Percentiles rank a stretch among this genome's conserved stretches.
Evolutionary conservation across 2,329 filamentous ascomycete species (phyloP).

Genomic region (Colletotrichum echinochloae): DNA sequence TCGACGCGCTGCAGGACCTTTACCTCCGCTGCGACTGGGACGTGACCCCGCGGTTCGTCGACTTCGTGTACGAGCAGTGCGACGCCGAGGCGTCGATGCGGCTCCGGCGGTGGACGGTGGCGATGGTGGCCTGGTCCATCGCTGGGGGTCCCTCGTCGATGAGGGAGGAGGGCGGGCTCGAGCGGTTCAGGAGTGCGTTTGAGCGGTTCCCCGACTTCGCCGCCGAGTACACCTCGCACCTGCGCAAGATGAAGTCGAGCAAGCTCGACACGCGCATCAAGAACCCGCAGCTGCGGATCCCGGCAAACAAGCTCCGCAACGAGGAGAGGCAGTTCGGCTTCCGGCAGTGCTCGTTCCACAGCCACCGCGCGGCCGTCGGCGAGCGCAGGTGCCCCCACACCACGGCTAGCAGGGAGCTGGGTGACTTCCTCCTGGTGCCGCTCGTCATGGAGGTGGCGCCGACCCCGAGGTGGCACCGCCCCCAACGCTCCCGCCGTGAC

Average conservation of each 20-base stretch:
- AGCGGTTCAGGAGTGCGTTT: conserved; percentile 58
- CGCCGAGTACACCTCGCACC: conserved; percentile 64
- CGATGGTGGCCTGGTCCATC: conserved; percentile 70
- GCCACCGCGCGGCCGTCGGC: conserved; percentile 65
- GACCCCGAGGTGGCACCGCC: neutral
- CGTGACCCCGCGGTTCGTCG: conserved; percentile 63
- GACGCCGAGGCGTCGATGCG: conserved; percentile 62
- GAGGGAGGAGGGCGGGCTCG: conserved; percentile 34
- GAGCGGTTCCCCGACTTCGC: conserved; percentile 59
- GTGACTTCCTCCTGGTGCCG: conserved; percentile 42
- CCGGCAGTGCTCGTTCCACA: conserved; percentile 71
- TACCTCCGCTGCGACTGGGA: conserved; percentile 71
- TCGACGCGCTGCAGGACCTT: conserved; percentile 70
- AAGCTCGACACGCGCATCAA: conserved; percentile 66
- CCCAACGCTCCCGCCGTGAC: conserved; percentile 7
- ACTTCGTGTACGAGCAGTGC: conserved; percentile 66
- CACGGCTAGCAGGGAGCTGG: conserved; percentile 34
- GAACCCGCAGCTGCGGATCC: conserved; percentile 70
- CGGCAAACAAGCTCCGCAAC: conserved; percentile 66
- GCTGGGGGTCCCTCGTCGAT: conserved; percentile 49
- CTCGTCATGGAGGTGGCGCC: conserved; percentile 37
- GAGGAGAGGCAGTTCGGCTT: conserved; percentile 71
- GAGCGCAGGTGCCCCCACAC: conserved; percentile 65
- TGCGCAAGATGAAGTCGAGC: conserved; percentile 63
- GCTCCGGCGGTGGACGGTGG: conserved; percentile 69